Percentiles rank a stretch among this genome's conserved stretches.
These are phyloP conservation scores for Xylariaceae sp. DNA, from an alignment of 2,329 filamentous ascomycete species.

Conservation along the genomic window DNA sequence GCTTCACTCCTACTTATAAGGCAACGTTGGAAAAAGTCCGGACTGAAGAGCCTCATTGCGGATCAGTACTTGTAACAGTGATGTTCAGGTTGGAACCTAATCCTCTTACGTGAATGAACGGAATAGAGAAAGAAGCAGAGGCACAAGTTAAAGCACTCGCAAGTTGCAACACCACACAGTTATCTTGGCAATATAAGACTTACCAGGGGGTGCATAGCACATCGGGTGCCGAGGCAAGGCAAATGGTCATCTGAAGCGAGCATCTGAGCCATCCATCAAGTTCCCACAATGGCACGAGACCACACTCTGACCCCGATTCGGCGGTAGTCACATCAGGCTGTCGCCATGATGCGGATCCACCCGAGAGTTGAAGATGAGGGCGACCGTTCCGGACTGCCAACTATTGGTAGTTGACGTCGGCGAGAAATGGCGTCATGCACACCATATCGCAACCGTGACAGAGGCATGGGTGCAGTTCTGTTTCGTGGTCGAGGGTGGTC, in stretches of 20 bases:
- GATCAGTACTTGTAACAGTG: too few species aligned
- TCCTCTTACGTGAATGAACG: too few species aligned
- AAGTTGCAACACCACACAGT: neutral
- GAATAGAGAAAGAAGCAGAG: too few species aligned
- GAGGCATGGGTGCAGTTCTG: neutral
- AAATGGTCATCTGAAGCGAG: neutral
- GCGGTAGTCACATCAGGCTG: slow-evolving; percentile 6
- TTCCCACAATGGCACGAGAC: slow-evolving; percentile 5
- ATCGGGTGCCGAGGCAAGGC: neutral
- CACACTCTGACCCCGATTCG: neutral
- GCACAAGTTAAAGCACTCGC: too few species aligned
- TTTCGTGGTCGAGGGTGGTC: neutral
- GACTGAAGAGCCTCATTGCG: too few species aligned
- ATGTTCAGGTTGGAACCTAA: too few species aligned
- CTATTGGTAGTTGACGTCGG: neutral
- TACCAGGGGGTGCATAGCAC: neutral
- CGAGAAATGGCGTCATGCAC: neutral
- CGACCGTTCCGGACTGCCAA: neutral
- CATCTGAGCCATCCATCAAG: neutral
- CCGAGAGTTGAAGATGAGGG: slow-evolving; percentile 5
- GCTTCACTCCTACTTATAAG: too few species aligned
- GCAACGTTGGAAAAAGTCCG: too few species aligned
- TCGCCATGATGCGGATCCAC: slow-evolving; percentile 11
- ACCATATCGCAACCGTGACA: neutral
- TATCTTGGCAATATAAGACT: neutral